A percentile compares a stretch with the other conserved stretches of the same genome.
These are phyloP conservation scores for Sodiomyces alkalinus DNA, from an alignment of 2,329 filamentous ascomycete genomes.

Conservation along the genomic window DNA sequence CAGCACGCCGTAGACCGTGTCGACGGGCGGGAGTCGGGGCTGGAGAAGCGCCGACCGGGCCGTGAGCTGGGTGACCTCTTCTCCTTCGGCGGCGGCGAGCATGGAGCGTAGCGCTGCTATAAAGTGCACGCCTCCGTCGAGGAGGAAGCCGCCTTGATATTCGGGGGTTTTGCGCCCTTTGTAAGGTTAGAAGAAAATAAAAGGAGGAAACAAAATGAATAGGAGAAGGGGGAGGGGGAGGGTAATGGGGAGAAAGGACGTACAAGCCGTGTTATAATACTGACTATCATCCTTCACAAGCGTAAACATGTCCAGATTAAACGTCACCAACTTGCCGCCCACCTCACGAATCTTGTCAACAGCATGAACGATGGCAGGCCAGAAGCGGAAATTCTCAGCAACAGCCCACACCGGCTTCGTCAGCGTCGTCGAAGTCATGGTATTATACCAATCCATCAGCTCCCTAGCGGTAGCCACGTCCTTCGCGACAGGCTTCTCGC, in stretches of 20 bases:
- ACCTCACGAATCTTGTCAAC: conserved; percentile 34
- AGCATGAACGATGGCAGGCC: conserved; percentile 37
- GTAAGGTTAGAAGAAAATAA: too few species aligned
- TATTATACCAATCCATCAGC: conserved; percentile 21
- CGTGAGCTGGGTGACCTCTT: conserved; percentile 39
- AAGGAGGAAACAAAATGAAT: background rate
- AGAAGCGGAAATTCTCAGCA: conserved; percentile 61
- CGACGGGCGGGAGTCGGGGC: conserved; percentile 45
- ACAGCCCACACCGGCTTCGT: conserved; percentile 33
- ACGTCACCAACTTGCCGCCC: conserved; percentile 12
- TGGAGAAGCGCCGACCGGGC: conserved; percentile 25
- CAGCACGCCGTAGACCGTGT: conserved; percentile 47
- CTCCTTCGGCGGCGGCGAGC: conserved; percentile 29
- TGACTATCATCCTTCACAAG: conserved; percentile 26
- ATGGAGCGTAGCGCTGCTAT: conserved; percentile 47
- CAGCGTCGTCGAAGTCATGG: conserved; percentile 12
- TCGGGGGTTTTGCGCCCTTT: conserved; percentile 56
- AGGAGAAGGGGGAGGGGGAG: conserved; percentile 3
- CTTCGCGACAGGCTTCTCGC: conserved; percentile 53
- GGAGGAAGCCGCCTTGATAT: conserved; percentile 61
- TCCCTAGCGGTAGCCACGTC: conserved; percentile 30
- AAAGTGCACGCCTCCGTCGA: conserved; percentile 64
- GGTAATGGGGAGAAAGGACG: too few species aligned
- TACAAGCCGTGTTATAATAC: conserved; percentile 35
- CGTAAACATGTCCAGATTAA: conserved; percentile 25